Evolutionary conservation across 1,139 yeast genomes (phyloP).

Genomic region (Hanseniaspora gamundiae): DNA sequence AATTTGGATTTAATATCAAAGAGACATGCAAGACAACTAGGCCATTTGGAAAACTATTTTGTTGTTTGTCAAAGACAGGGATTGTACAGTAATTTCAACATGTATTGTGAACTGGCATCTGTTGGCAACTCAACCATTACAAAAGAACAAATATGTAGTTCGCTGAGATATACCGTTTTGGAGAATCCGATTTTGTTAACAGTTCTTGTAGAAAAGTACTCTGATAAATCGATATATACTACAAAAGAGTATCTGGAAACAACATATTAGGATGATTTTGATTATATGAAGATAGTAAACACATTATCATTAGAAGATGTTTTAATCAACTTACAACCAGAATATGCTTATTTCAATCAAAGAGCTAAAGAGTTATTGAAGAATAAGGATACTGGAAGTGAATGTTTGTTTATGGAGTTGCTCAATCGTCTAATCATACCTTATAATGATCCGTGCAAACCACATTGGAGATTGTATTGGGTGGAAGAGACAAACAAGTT

Average conservation of each 20-base stretch:
- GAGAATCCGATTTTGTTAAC: slow-evolving; percentile 15
- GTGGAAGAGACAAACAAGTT: slow-evolving; percentile 6
- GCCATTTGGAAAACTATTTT: slow-evolving; percentile 19
- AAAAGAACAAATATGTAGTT: slow-evolving; percentile 7
- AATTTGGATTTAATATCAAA: slow-evolving; percentile 8
- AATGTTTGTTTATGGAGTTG: slow-evolving; percentile 10
- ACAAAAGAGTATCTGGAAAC: slow-evolving; percentile 14
- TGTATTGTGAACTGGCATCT: slow-evolving; percentile 13
- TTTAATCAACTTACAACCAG: slow-evolving; percentile 16
- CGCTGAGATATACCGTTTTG: slow-evolving; percentile 13
- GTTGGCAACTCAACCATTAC: slow-evolving; percentile 6
- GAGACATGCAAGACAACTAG: slow-evolving; percentile 22
- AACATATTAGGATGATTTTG: slow-evolving; percentile 14
- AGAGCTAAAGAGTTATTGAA: slow-evolving; percentile 7
- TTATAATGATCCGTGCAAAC: slow-evolving; percentile 11
- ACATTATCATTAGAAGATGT: slow-evolving; percentile 12
- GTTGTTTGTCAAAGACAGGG: slow-evolving; percentile 19
- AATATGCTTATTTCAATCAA: slow-evolving; percentile 7
- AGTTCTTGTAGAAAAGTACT: slow-evolving; percentile 13
- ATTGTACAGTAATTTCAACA: slow-evolving; percentile 16
- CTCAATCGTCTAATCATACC: slow-evolving; percentile 12
- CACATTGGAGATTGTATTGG: slow-evolving; percentile 17
- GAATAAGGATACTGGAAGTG: slow-evolving; percentile 11
- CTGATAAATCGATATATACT: slow-evolving; percentile 12
- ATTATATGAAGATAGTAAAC: slow-evolving; percentile 15